Conservation (phyloP, 148 eudicot species). For the Cornus suecica region DNA sequence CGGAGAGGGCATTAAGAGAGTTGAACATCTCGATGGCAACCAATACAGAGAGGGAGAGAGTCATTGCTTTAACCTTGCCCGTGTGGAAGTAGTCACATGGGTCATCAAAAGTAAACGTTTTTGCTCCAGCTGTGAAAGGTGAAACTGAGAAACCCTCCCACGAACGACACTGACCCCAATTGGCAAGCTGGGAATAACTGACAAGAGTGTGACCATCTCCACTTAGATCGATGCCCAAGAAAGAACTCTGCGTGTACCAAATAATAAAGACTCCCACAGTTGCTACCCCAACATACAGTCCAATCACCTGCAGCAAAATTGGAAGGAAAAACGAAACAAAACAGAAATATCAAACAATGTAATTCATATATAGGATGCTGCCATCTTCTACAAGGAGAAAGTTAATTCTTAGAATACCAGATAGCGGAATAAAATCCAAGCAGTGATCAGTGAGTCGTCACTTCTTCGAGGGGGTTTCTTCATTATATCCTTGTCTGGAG, state of each 20-base stretch:
- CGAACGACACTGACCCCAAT: slow-evolving; percentile 68
- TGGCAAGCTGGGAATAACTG: slow-evolving; percentile 60
- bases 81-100: slow-evolving; percentile 67
- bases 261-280: slow-evolving; percentile 68
- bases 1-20: slow-evolving; percentile 71
- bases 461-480: slow-evolving; percentile 85
- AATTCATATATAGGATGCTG: not conserved
- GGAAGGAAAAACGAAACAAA: slow-evolving; percentile 4
- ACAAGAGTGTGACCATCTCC: slow-evolving; percentile 66
- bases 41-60: slow-evolving; percentile 74
- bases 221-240: slow-evolving; percentile 67
- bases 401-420: slow-evolving; percentile 38
- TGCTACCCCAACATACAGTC: slow-evolving; percentile 66
- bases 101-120: slow-evolving; percentile 46
- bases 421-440: slow-evolving; percentile 84
- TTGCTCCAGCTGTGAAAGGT: slow-evolving; percentile 64
- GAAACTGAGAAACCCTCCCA: slow-evolving; percentile 56
- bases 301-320: slow-evolving; percentile 54
- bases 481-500: slow-evolving; percentile 91
- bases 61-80: slow-evolving; percentile 73
- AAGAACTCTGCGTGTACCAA: slow-evolving; percentile 68
- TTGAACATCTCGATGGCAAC: slow-evolving; percentile 84
- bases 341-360: not conserved
- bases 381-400: not conserved
- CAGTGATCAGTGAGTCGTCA: slow-evolving; percentile 75